Base-by-base conservation (phyloP, 2,329 filamentous ascomycete genomes). In the Davidsoniella australis region DNA sequence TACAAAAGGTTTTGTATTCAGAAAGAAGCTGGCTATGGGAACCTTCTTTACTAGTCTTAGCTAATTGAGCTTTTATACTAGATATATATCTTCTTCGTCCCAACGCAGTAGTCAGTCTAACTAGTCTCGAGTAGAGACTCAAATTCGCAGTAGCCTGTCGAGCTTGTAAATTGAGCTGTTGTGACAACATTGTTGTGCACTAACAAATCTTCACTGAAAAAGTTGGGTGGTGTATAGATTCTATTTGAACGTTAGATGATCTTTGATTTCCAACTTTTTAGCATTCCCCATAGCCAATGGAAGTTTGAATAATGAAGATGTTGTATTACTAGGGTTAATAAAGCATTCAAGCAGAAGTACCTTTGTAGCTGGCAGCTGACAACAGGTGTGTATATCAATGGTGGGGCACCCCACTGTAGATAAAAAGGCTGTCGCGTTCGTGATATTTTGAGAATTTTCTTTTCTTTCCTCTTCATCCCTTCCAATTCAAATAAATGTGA, bases 401-500 rank as follows among this genome's bases (percentile, higher is more conserved):
- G 50, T 52, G 50, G 50, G 38, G 50, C 47, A 40, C 4, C 20
- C 23, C 40, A 51, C 41, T 39, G 5, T 17, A 6, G 36, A 45
- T 48, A 47, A 48, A 51, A 43, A 43, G 14, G 12, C 12, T 24
- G 29, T 29, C 36, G 45, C 45, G 41, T 26, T 45, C 40, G 26
- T 39, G 40, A 47, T 23, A 7, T 61, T 61, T 63, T 64, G 63
- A 29, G 12, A n/a, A 57, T 61, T 58, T 65, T 66, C 63, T 55
- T 33, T 12, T 33, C 67, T 68, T 66, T 72, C 73, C 71, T 67
- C 68, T 71, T 79, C 75, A 82, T 79, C 86, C 88, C 86, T 94
- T 95, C 88, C 87, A 86, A 85, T 88, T 95, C 93, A 94, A 93
- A 82, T 80, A 81, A 77, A 85, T 72, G 88, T 95, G 73, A 76